phyloP scores from a whole-genome alignment of 768 basidiomycete genomes.

The Rhizopogon roseolus region DNA sequence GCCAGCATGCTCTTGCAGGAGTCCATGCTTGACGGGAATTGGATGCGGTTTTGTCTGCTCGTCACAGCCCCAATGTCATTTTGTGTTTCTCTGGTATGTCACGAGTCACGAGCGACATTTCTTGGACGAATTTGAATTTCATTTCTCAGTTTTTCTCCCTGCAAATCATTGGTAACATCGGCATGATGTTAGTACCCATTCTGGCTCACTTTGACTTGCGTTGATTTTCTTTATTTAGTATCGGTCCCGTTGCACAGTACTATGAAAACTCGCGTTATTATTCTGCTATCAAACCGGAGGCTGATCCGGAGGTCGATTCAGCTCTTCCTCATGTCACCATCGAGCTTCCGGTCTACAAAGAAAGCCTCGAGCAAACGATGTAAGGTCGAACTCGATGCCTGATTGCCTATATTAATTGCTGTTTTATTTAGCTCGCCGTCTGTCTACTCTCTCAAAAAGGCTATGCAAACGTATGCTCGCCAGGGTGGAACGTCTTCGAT shows the following conservation, averaged over 20 bases:
- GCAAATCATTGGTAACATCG: slow-evolving; percentile 60
- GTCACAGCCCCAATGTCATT: slow-evolving; percentile 65
- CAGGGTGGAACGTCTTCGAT: slow-evolving; percentile 79
- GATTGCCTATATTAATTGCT: neutral
- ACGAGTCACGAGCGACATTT: neutral
- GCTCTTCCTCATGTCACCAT: slow-evolving; percentile 72
- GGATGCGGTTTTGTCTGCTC: slow-evolving; percentile 60
- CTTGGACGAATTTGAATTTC: neutral
- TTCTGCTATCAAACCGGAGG: slow-evolving; percentile 58
- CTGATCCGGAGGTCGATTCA: slow-evolving; percentile 59
- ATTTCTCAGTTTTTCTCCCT: slow-evolving; percentile 62
- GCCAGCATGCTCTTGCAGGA: slow-evolving; percentile 56
- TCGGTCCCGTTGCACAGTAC: slow-evolving; percentile 84
- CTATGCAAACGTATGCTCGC: slow-evolving; percentile 83
- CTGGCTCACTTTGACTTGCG: neutral
- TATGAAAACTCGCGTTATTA: slow-evolving; percentile 84
- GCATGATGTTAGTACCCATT: slow-evolving; percentile 52
- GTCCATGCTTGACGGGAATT: slow-evolving; percentile 59
- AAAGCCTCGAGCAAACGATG: slow-evolving; percentile 79
- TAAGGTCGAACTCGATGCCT: slow-evolving; percentile 31
- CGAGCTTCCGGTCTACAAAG: slow-evolving; percentile 87
- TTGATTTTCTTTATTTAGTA: slow-evolving; percentile 28
- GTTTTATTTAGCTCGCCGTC: slow-evolving; percentile 48
- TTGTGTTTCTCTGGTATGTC: slow-evolving; percentile 68
- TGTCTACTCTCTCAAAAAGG: slow-evolving; percentile 70